Evolutionary conservation across 1,139 yeast species (phyloP).

Genomic region (Debaryomyces udenii): DNA sequence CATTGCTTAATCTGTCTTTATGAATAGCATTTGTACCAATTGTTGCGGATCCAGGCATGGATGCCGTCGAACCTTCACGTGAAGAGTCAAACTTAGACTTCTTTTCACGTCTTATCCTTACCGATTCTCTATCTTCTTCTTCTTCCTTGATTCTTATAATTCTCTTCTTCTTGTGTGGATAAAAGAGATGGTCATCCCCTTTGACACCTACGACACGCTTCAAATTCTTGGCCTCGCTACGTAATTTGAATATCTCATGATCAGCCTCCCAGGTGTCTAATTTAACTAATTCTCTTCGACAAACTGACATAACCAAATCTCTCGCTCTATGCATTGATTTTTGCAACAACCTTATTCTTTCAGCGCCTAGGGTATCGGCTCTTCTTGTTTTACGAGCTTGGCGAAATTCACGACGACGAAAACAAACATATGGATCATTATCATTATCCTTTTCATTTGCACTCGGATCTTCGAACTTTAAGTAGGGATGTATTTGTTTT

Average conservation of each 20-base stretch:
- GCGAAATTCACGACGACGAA: conserved; percentile 92
- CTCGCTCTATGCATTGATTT: conserved; percentile 79
- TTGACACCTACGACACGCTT: conserved; percentile 76
- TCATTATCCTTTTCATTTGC: conserved; percentile 83
- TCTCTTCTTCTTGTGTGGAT: conserved; percentile 79
- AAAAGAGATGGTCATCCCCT: conserved; percentile 84
- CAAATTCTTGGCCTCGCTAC: conserved; percentile 70
- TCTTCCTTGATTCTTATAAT: conserved; percentile 42
- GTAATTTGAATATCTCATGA: conserved; percentile 63
- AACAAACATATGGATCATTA: conserved; percentile 92
- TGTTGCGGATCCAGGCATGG: conserved; percentile 14
- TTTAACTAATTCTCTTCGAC: conserved; percentile 72
- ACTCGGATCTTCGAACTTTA: conserved; percentile 82
- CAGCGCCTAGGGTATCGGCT: conserved; percentile 89
- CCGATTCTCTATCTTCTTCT: conserved; percentile 36
- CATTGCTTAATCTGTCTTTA: conserved; percentile 21
- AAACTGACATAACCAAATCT: conserved; percentile 67
- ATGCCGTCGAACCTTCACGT: conserved; percentile 21
- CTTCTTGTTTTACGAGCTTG: conserved; percentile 96
- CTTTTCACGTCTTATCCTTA: conserved; percentile 27
- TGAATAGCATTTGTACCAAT: conserved; percentile 19
- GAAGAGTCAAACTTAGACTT: conserved; percentile 24
- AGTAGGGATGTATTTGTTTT: conserved; percentile 66
- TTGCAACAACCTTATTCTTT: conserved; percentile 73
- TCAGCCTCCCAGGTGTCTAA: conserved; percentile 62